These are phyloP conservation scores for Eremomyces bilateralis DNA, from an alignment of 495 filamentous ascomycete genomes.

Conservation along the genomic window DNA sequence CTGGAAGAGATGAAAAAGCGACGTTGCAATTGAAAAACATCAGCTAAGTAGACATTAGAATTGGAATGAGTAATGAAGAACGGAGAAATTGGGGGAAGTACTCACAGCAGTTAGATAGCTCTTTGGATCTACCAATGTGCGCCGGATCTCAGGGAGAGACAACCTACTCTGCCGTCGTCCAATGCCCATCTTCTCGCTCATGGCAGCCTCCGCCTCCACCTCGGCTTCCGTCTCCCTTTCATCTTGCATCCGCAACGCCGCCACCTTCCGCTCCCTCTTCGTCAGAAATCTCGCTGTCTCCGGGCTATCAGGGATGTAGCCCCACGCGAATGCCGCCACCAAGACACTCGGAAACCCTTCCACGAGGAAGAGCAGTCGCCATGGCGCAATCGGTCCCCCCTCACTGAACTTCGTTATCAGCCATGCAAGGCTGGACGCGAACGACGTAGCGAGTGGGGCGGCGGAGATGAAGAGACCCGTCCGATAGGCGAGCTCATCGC, in stretches of 20 bases:
- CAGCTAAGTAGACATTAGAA: conserved; percentile 6
- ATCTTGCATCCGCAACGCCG: conserved; percentile 26
- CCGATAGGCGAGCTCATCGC: conserved; percentile 37
- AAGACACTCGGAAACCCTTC: conserved; percentile 41
- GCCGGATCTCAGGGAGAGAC: conserved; percentile 29
- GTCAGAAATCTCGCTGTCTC: conserved; percentile 28
- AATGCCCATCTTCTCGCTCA: not conserved
- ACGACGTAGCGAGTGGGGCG: conserved; percentile 40
- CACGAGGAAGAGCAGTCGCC: conserved; percentile 37
- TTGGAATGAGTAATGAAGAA: too few relatives aligned
- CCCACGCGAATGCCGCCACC: conserved; percentile 31
- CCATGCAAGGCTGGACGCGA: conserved; percentile 45
- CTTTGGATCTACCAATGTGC: conserved; percentile 36
- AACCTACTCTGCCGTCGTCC: conserved; percentile 13
- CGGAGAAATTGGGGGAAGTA: too few relatives aligned
- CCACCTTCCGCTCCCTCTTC: conserved; percentile 24
- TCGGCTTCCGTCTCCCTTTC: conserved; percentile 11
- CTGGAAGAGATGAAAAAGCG: conserved; percentile 18
- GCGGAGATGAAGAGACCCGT: conserved; percentile 41
- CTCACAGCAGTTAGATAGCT: conserved; percentile 44
- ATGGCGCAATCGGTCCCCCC: conserved; percentile 30
- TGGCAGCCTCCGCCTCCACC: not conserved
- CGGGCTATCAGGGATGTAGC: conserved; percentile 31
- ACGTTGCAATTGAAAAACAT: conserved; percentile 23
- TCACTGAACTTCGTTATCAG: conserved; percentile 25